Conservation (phyloP, 352 stramenopile species). For the Phytophthora rubi region DNA sequence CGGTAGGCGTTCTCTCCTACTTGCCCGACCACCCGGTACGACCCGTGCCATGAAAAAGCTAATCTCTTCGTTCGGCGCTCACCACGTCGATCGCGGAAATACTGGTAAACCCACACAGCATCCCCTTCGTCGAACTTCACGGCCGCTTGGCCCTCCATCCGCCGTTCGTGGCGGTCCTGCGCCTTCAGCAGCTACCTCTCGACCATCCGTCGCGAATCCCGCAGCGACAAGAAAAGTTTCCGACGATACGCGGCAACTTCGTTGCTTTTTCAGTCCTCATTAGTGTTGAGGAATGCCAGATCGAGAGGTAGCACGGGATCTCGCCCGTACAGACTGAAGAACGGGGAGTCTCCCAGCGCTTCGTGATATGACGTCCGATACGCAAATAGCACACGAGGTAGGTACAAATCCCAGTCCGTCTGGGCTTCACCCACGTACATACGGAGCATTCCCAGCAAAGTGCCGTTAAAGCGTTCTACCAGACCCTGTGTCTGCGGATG, state of each 20-base stretch:
- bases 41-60: conserved; percentile 16
- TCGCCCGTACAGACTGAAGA: conserved; percentile 12
- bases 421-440: background rate
- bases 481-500: too few species aligned
- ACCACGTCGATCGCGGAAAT: background rate
- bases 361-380: conserved; percentile 18
- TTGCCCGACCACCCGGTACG: background rate
- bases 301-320: conserved; percentile 7
- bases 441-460: too few species aligned
- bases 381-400: conserved; percentile 1
- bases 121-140: conserved; percentile 1
- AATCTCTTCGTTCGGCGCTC: conserved; percentile 7
- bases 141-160: background rate
- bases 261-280: conserved; percentile 11
- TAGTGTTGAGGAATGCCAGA: conserved; percentile 11
- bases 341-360: conserved; percentile 2
- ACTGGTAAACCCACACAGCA: conserved; percentile 13
- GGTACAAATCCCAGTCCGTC: conserved; percentile 10
- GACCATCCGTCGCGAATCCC: background rate
- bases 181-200: conserved; percentile 6
- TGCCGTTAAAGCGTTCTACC: too few species aligned
- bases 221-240: background rate
- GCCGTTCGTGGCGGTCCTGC: background rate
- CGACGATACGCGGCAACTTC: conserved; percentile 1
- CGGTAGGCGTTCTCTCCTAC: background rate